Evolutionary conservation across 139 green algal species (phyloP).

Genomic region (Ulvella scutata): DNA sequence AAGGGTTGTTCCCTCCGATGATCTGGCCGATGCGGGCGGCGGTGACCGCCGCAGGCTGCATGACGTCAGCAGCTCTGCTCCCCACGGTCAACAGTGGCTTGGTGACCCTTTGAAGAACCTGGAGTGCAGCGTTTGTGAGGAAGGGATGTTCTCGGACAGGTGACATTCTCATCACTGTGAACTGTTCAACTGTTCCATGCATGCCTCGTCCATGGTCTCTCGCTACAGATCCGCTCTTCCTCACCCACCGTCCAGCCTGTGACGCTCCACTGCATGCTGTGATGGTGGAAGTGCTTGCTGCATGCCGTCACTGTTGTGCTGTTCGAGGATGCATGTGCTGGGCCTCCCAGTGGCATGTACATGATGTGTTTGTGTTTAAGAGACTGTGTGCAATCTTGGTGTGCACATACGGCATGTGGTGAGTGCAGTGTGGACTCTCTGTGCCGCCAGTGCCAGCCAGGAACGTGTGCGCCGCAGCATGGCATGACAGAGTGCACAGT

Average conservation of each 20-base stretch:
- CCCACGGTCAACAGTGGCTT: not conserved
- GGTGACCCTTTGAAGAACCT: not conserved
- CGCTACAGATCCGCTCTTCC: no score
- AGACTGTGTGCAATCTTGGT: not conserved
- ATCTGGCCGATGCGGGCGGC: no score
- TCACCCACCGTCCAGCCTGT: no score
- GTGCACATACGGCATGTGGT: no score
- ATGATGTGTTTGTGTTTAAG: not conserved
- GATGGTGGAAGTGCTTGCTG: no score
- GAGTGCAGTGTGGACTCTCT: not conserved
- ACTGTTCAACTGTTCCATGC: no score
- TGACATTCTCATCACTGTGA: no score
- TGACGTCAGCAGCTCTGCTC: not conserved
- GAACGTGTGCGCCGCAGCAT: not conserved
- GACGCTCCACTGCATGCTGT: no score
- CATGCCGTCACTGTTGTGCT: no score
- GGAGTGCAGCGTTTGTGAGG: not conserved
- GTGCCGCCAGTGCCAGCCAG: not conserved
- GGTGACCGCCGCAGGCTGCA: not conserved
- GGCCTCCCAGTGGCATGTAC: no score
- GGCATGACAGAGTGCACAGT: not conserved
- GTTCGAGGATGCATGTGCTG: no score
- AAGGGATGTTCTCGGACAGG: slow-evolving; percentile 1
- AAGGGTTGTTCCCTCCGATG: not conserved
- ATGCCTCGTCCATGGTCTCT: no score